Percentiles rank a stretch among this genome's conserved stretches.
Conservation (phyloP, 1,139 yeast species). For the Komagataea norvegica region DNA sequence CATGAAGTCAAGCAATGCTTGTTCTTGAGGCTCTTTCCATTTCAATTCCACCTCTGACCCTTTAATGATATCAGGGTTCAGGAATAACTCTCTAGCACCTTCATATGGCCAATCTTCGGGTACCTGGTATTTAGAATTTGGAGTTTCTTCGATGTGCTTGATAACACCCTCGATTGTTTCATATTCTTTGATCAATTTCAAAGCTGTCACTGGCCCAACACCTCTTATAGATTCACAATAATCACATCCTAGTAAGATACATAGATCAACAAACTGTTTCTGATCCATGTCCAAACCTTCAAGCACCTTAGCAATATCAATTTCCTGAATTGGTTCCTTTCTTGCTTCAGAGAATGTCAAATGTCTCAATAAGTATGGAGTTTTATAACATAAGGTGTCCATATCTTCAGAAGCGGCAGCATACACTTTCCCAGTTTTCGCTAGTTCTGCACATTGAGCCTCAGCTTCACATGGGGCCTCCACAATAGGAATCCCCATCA, state of each 20-base stretch:
- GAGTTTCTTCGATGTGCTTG: slow-evolving; percentile 52
- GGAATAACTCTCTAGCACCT: slow-evolving; percentile 80
- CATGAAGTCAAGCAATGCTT: slow-evolving; percentile 33
- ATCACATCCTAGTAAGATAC: slow-evolving; percentile 94
- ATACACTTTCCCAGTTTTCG: slow-evolving; percentile 81
- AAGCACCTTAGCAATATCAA: slow-evolving; percentile 61
- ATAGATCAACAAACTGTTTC: slow-evolving; percentile 79
- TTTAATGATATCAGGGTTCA: slow-evolving; percentile 70
- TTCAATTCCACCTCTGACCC: slow-evolving; percentile 61
- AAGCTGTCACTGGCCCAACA: slow-evolving; percentile 93
- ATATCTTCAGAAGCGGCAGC: slow-evolving; percentile 99
- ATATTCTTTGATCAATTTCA: slow-evolving; percentile 81
- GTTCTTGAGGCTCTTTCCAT: slow-evolving; percentile 46
- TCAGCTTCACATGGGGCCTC: slow-evolving; percentile 98
- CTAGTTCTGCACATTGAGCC: slow-evolving; percentile 95
- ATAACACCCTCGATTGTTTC: slow-evolving; percentile 75
- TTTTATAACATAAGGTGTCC: slow-evolving; percentile 93
- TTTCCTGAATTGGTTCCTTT: slow-evolving; percentile 88
- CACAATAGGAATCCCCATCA: slow-evolving; percentile 95
- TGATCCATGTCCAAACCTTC: slow-evolving; percentile 71
- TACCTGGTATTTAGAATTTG: slow-evolving; percentile 62
- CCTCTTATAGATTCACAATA: slow-evolving; percentile 94
- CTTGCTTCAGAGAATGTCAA: slow-evolving; percentile 91
- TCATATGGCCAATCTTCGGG: slow-evolving; percentile 95
- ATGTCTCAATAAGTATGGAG: slow-evolving; percentile 80